Base-by-base conservation (phyloP, 352 stramenopile species). In the Pythium grandisporangium region DNA sequence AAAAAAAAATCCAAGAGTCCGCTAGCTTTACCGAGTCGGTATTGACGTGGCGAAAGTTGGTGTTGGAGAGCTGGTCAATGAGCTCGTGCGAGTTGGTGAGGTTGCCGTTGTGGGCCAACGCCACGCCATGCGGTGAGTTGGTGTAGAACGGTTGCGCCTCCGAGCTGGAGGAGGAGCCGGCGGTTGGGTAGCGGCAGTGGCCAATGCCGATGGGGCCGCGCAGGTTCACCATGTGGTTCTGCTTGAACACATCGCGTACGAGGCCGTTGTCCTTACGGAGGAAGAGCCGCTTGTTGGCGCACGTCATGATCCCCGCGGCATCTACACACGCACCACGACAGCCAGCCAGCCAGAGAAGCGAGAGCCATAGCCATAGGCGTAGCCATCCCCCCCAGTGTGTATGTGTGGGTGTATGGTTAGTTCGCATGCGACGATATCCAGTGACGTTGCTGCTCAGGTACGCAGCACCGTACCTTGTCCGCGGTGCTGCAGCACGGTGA, bases 141-240 rank as follows among this genome's bases (percentile, higher is more conserved):
- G 95, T 99, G 79, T 99, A 99, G 53, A 99, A 96, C 13, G 97
- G 97, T 70, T 98, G 94, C 36, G 92, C 89, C 59, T 98, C 88
- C 6, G 71, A 87, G 67, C 76, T 92, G 19, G 74, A 81, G 39
- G 77, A 90, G 1, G 76, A 89, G 33, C 96, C 96, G 2, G 96
- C 95, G 6, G 96, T 99, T 20, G 97, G 96, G 70, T 99, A 99
- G 29, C 97, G 90, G 48, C 90, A 95, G 65, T 99, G 97, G 33
- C 94, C 97, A 24, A 99, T 89, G 42, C 96, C 97, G 58, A 98
- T 92, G 55, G 96, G 89, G 17, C 96, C 96, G 16, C 73, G 71
- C 45, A 99, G 70, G 38, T 93, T 87, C 5, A 96, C 55, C 92
- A 99, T 98, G 72, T 98, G 90, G 67, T 98, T 95, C 56, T 97